phyloP scores from a whole-genome alignment of 2,329 filamentous ascomycete species.

The Fusarium beomiforme region DNA sequence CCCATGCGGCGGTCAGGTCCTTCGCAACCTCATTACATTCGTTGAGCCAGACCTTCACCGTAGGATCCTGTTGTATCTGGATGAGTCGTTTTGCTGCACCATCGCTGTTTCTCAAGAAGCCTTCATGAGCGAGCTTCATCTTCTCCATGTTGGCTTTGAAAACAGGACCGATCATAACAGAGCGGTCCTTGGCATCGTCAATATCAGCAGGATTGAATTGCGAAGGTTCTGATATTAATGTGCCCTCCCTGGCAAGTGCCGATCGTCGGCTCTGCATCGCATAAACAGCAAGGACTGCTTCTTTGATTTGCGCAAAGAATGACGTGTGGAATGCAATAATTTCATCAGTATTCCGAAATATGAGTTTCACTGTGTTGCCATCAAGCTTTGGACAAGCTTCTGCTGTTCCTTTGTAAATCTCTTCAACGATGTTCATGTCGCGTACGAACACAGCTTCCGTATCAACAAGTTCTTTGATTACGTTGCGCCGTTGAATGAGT shows the following conservation, averaged over 20 bases:
- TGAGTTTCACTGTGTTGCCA: constrained; percentile 83
- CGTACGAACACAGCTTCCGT: constrained; percentile 91
- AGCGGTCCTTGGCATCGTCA: constrained; percentile 63
- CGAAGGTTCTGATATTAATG: constrained; percentile 53
- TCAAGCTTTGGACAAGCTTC: constrained; percentile 83
- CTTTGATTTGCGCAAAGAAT: constrained; percentile 83
- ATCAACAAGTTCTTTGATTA: constrained; percentile 91
- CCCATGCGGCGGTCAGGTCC: constrained; percentile 93
- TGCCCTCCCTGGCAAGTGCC: constrained; percentile 54
- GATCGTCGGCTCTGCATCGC: constrained; percentile 65
- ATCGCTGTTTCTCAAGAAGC: constrained; percentile 71
- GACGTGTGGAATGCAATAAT: constrained; percentile 86
- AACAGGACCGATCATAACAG: constrained; percentile 62
- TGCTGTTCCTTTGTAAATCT: constrained; percentile 96
- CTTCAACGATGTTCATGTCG: constrained; percentile 96
- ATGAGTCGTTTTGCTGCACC: constrained; percentile 69
- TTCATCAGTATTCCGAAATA: constrained; percentile 94
- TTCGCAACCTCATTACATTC: constrained; percentile 94
- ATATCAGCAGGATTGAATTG: constrained; percentile 54
- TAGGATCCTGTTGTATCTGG: constrained; percentile 70
- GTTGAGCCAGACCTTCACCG: constrained; percentile 84
- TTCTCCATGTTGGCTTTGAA: constrained; percentile 67
- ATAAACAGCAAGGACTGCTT: constrained; percentile 82
- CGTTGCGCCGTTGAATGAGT: constrained; percentile 82
- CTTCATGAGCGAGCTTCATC: constrained; percentile 70